A percentile compares a stretch with the other conserved stretches of the same genome.
These are phyloP conservation scores for Mucor circinelloides DNA, from an alignment of 371 early-diverging fungal genomes.

Conservation along the genomic window DNA sequence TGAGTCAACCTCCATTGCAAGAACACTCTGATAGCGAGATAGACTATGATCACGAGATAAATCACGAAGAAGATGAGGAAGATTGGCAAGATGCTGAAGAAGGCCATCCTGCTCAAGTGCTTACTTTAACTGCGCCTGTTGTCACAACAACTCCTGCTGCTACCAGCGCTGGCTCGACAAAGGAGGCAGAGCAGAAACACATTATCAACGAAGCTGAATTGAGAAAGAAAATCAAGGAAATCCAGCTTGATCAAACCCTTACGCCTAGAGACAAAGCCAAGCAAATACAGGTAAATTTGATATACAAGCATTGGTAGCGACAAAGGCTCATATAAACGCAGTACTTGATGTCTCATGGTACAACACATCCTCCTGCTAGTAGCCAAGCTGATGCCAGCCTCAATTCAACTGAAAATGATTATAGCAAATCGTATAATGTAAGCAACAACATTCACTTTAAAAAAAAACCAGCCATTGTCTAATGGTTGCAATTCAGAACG, in stretches of 20 bases:
- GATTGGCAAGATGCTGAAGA: conserved; percentile 41
- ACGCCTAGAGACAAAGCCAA: conserved; percentile 68
- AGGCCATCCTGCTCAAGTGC: conserved; percentile 10
- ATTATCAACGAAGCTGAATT: conserved; percentile 35
- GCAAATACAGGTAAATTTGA: conserved; percentile 63
- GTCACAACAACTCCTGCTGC: background rate
- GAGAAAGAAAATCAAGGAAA: conserved; percentile 63
- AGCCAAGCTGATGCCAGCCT: conserved; percentile 7
- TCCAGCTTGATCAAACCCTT: conserved; percentile 56
- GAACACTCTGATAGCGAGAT: conserved; percentile 15
- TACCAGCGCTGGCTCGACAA: background rate
- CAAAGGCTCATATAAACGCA: background rate
- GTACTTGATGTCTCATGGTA: conserved; percentile 42
- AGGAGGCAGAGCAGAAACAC: background rate
- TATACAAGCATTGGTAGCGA: background rate
- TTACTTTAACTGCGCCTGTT: background rate
- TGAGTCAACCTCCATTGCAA: conserved; percentile 6
- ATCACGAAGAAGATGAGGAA: conserved; percentile 24
- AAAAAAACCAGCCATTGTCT: background rate
- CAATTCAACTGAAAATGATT: conserved; percentile 29
- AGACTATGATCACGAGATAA: conserved; percentile 21
- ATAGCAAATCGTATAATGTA: conserved; percentile 57
- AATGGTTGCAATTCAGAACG: conserved; percentile 38
- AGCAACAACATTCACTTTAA: background rate
- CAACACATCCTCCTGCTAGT: conserved; percentile 27